phyloP scores from a whole-genome alignment of 306 rosid genomes.

The Ochetophila trinervis region DNA sequence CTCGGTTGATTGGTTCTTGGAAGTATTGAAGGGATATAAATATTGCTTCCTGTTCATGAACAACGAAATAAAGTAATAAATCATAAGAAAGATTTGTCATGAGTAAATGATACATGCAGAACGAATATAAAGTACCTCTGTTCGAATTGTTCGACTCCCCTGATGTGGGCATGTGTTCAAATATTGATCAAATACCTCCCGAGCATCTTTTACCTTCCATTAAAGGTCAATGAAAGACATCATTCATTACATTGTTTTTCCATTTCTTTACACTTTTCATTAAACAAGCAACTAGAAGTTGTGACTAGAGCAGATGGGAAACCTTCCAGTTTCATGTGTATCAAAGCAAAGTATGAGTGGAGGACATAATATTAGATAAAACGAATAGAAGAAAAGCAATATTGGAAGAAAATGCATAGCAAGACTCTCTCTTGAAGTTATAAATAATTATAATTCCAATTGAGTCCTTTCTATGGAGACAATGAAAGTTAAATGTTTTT shows the following conservation, averaged over 20 bases:
- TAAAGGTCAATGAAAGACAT: slow-evolving; percentile 13
- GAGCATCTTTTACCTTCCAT: slow-evolving; percentile 55
- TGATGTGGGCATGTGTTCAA: slow-evolving; percentile 89
- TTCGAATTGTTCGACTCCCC: slow-evolving; percentile 97
- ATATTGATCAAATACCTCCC: slow-evolving; percentile 56
- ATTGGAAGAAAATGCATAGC: not conserved
- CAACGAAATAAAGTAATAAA: slow-evolving; percentile 17
- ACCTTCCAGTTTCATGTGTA: not conserved
- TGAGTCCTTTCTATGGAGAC: not conserved
- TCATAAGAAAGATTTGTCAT: not conserved
- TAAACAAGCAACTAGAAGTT: slow-evolving; percentile 4
- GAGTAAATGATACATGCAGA: slow-evolving; percentile 5
- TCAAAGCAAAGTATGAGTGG: not conserved
- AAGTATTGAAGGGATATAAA: slow-evolving; percentile 88
- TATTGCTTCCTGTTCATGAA: slow-evolving; percentile 70
- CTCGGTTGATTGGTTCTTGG: slow-evolving; percentile 78
- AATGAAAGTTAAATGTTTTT: too few species aligned
- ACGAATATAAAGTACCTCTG: slow-evolving; percentile 56
- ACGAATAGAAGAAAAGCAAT: not conserved
- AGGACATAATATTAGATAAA: not conserved
- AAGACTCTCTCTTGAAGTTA: not conserved
- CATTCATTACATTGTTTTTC: slow-evolving; percentile 4
- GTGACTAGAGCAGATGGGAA: not conserved
- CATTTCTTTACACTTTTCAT: not conserved
- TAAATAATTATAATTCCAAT: not conserved